A percentile compares a stretch with the other conserved stretches of the same genome.
Conservation (phyloP, 345 rosid species). For the Salix koriyanagi region DNA sequence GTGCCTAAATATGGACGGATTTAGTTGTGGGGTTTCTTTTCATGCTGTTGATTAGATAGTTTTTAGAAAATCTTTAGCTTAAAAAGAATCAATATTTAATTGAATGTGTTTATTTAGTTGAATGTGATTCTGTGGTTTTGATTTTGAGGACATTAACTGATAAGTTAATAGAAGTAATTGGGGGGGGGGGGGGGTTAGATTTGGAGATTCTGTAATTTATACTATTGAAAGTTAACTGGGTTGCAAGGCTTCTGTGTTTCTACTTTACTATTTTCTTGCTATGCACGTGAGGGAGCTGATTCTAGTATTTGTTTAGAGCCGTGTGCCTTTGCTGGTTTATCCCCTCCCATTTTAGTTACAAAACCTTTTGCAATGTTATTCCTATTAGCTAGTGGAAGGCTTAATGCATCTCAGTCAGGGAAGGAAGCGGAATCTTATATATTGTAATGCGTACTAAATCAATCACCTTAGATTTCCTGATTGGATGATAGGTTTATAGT, state of each 20-base stretch:
- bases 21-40: not conserved
- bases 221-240: not conserved
- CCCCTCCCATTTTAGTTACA: not conserved
- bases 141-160: not conserved
- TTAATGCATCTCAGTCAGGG: not conserved
- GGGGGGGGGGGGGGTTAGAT: not conserved
- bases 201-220: not conserved
- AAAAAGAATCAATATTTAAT: not conserved
- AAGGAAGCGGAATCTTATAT: not conserved
- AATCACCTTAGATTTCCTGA: not conserved
- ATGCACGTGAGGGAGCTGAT: not conserved
- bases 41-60: not conserved
- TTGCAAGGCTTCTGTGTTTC: not conserved
- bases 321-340: not conserved
- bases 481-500: not conserved
- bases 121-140: not conserved
- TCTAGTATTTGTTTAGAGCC: not conserved
- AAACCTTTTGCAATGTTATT: not conserved
- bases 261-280: not conserved
- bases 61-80: not conserved
- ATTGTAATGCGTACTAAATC: not conserved
- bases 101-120: not conserved
- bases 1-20: not conserved
- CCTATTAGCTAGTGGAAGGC: not conserved
- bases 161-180: not conserved